Evolutionary conservation across 257 asterid genomes (phyloP), one percentile per base, ranked within the genome.

Genomic region (Solanum arcanum): DNA sequence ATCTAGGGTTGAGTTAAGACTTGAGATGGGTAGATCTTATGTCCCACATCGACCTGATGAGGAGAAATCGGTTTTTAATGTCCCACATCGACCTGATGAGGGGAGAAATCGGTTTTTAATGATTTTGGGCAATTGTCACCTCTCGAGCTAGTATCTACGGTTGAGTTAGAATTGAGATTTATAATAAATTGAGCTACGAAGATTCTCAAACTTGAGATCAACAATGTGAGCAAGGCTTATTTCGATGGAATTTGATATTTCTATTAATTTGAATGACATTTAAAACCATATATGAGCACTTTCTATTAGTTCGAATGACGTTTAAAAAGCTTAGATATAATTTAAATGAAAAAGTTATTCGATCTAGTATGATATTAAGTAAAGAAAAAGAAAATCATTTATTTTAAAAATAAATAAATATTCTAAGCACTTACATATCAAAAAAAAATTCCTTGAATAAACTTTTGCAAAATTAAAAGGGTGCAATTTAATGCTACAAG

Each of bases 141-240:
- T 60, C 13, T 10, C 0, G 1, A 62, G 0, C 13, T 21, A 23
- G 15, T 2, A 62, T 23, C 1, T 2, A 0, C 1, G 31, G 39
- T 35, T 35, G 7, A 35, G 7, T 5, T 35, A 5, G 39, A 35
- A 35, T 5, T 35, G 39, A 35, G 39, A 35, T 35, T 35, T 35
- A 35, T 35, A 4, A 35, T 4, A 35, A 35, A 41, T 41, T 41
- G 44, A 41, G 44, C 12, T 41, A 9, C 44, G 44, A 41, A 41
- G 44, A 41, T 41, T 9, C 13, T n/a, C 31, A n/a, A 4, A 64
- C 33, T 64, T 64, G 8, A 64, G 33, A 64, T n/a, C 31, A 11
- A 62, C 31, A 62, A 62, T 64, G 8, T 62, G 31, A 66, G 74
- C 20, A 66, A 64, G 27, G 74, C 5, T 27, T 0, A 0, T 27